Base-by-base conservation (phyloP, 306 rosid genomes). In the Rubus idaeus region DNA sequence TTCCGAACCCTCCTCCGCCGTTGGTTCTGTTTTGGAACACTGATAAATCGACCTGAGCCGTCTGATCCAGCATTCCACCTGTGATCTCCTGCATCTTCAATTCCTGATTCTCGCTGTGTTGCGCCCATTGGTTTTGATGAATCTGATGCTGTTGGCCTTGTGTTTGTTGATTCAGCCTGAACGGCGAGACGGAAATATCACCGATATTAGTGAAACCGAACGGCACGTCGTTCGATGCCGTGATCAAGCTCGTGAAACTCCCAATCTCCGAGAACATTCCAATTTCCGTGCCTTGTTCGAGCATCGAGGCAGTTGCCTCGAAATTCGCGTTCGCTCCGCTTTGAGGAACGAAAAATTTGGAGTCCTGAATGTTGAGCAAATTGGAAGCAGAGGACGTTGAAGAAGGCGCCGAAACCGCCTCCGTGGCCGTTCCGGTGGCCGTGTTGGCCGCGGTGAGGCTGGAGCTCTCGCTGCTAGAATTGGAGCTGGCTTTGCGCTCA, bases 401-500 rank as follows among this genome's bases (percentile, higher is more conserved):
- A 3, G 88, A 74, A 40, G 89, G 88, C 60, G 82, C 90, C 11
- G 97, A 87, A 2, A 83, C 76, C 0, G 85, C 88, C 21, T 89
- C 92, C 0, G 93, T 81, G 10, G 84, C 66, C 0, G 75, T 37
- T 1, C 85, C 60, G 0, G 80, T 21, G 51, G 77, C 68, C 60
- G 80, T 67, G 18, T 65, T 70, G 2, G 88, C 40, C 30, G 89
- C 93, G 64, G 97, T 89, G 71, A 95, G 92, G 77, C 91, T 92
- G 0, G 98, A 95, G 77, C 98, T 92, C 76, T 88, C 98, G 79
- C 97, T 92, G 53, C 98, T 94, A 12, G 97, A 89, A 46, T 88
- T 89, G 42, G 98, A 94, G 81, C 81, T 88, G n/a, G 96, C 68
- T 63, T 83, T 89, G 18, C 75, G 79, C 3, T 88, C 90, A 7